Evolutionary conservation across 108 stramenopile genomes (phyloP).

Genomic region (Pinguiococcus pyrenoidosus): DNA sequence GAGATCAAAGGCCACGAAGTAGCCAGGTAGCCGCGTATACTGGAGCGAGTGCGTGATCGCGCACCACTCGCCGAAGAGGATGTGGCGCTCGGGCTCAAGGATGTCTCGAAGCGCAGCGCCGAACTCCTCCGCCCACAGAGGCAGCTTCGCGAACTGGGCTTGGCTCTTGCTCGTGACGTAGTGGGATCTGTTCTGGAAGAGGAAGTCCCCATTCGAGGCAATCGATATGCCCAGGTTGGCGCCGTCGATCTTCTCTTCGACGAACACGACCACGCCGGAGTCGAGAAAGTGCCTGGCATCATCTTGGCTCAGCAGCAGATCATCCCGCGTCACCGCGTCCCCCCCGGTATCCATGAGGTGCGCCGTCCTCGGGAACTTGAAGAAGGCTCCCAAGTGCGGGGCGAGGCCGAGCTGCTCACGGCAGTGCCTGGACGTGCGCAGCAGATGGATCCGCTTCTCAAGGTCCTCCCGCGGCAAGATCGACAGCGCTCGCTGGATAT

Average conservation of each 20-base stretch:
- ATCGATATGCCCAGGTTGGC: slow-evolving; percentile 42
- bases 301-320: not conserved
- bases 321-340: slow-evolving; percentile 4
- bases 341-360: slow-evolving; percentile 5
- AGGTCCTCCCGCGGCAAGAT: no score
- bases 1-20: slow-evolving; percentile 43
- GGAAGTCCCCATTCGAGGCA: not conserved
- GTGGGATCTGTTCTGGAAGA: slow-evolving; percentile 37
- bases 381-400: no score
- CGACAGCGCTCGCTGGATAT: no score
- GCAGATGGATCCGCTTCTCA: no score
- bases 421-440: no score
- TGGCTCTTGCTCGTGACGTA: slow-evolving; percentile 26
- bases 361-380: slow-evolving; percentile 16
- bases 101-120: slow-evolving; percentile 8
- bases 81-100: slow-evolving; percentile 2
- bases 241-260: slow-evolving; percentile 49
- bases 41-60: slow-evolving; percentile 32
- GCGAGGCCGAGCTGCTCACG: no score
- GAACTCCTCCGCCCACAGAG: slow-evolving; percentile 17
- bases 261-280: not conserved
- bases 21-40: slow-evolving; percentile 31
- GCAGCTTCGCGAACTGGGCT: slow-evolving; percentile 16
- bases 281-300: not conserved
- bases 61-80: slow-evolving; percentile 43